phyloP scores from a whole-genome alignment of 768 basidiomycete species.

The Macrolepiota dolichaula region DNA sequence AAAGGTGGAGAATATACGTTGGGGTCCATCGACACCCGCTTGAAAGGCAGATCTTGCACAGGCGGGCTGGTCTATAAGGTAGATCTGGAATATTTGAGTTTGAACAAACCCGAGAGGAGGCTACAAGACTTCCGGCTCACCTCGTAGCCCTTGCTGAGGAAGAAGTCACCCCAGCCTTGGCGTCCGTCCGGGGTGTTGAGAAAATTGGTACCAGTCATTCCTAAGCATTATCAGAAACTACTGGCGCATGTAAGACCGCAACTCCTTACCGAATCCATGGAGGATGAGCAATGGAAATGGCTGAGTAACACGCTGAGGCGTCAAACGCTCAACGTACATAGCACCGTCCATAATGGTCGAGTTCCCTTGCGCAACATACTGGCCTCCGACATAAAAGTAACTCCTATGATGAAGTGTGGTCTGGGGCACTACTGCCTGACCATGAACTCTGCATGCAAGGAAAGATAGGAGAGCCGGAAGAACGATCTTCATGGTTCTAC shows the following conservation, averaged over 20 bases:
- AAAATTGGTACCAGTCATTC: slow-evolving; percentile 51
- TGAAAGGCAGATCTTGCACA: no score
- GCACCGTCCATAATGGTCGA: slow-evolving; percentile 38
- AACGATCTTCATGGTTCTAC: not conserved
- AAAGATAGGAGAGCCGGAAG: not conserved
- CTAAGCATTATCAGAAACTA: slow-evolving; percentile 15
- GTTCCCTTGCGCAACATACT: slow-evolving; percentile 31
- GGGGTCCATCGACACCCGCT: no score
- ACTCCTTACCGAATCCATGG: slow-evolving; percentile 37
- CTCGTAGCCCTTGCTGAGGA: slow-evolving; percentile 47
- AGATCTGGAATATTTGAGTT: slow-evolving; percentile 26
- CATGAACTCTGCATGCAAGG: no score
- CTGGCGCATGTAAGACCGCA: not conserved
- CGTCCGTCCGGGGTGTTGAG: slow-evolving; percentile 53
- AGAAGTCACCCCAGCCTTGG: slow-evolving; percentile 54
- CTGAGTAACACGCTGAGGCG: slow-evolving; percentile 34
- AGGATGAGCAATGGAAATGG: slow-evolving; percentile 43
- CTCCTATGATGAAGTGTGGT: no score
- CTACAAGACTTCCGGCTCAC: slow-evolving; percentile 22
- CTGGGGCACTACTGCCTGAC: not conserved
- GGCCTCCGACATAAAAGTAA: slow-evolving; percentile 49
- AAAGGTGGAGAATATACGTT: slow-evolving; percentile 24
- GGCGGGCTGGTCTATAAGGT: slow-evolving; percentile 44
- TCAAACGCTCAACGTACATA: slow-evolving; percentile 49
- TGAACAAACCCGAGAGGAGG: not conserved